Percentiles rank a stretch among this genome's conserved stretches.
These are phyloP conservation scores for Suillus spraguei DNA, from an alignment of 768 basidiomycete species.

Conservation along the genomic window DNA sequence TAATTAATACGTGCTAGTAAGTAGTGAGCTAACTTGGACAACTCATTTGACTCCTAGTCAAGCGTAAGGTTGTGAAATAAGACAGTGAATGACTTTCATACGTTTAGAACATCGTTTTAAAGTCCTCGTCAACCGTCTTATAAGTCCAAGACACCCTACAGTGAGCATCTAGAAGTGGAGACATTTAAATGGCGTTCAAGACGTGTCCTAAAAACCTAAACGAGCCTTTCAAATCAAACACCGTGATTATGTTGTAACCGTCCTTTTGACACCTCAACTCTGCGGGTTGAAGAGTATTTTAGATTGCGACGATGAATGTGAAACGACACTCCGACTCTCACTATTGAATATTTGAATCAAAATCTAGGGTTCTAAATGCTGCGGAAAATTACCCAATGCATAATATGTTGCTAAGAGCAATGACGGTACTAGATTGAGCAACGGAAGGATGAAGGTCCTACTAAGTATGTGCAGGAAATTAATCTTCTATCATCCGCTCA, in stretches of 20 bases:
- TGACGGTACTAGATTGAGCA: neutral
- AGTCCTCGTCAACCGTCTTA: no score
- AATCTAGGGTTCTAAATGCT: slow-evolving; percentile 1
- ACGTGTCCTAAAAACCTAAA: no score
- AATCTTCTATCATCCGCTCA: neutral
- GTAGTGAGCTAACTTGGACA: neutral
- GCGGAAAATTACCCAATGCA: neutral
- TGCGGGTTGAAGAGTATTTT: neutral
- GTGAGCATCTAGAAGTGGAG: no score
- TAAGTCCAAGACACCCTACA: no score
- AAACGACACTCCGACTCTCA: neutral
- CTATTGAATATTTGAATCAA: neutral
- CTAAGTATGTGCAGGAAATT: neutral
- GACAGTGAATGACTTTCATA: no score
- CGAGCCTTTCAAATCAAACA: no score
- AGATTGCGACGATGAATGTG: neutral
- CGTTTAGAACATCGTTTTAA: no score
- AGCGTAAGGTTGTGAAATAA: neutral
- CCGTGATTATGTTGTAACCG: no score
- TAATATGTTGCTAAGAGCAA: neutral
- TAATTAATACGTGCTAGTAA: neutral
- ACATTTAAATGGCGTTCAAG: no score
- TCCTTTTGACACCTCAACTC: no score
- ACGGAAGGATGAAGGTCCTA: neutral
- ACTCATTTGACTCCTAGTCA: neutral